Conservation (phyloP, 805 yeast genomes). For the Yamadazyma olivae region DNA sequence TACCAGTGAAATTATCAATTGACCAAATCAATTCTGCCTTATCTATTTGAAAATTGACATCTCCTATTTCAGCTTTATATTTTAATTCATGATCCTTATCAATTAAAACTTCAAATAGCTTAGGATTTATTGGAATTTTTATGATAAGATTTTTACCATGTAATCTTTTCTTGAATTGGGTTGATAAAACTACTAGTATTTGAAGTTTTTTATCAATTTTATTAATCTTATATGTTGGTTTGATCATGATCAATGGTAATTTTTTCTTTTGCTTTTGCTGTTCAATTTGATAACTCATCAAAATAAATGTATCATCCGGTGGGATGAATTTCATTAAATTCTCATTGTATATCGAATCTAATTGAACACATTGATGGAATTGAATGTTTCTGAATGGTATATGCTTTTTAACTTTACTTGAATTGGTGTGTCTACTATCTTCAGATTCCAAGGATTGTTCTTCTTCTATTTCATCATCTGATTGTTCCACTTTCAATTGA, state of each 20-base stretch:
- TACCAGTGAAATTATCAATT: conserved; percentile 65
- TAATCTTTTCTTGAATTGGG: conserved; percentile 33
- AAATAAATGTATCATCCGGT: conserved; percentile 58
- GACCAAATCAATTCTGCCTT: conserved; percentile 71
- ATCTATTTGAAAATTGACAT: conserved; percentile 69
- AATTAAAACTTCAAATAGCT: conserved; percentile 20
- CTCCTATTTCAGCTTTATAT: conserved; percentile 71
- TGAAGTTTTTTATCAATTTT: conserved; percentile 23
- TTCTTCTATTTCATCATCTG: conserved; percentile 9
- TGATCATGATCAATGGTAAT: conserved; percentile 43
- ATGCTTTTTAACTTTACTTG: conserved; percentile 6
- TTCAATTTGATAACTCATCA: conserved; percentile 41
- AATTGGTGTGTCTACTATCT: background rate
- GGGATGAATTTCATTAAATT: conserved; percentile 79
- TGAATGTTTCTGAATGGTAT: conserved; percentile 38
- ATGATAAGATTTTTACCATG: conserved; percentile 30
- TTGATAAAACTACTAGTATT: conserved; percentile 30
- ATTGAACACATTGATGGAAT: conserved; percentile 68
- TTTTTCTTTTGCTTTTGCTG: conserved; percentile 34
- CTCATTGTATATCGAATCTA: conserved; percentile 61
- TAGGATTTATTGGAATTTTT: conserved; percentile 33
- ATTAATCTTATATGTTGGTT: conserved; percentile 30
- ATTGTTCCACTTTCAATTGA: conserved; percentile 5
- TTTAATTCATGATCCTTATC: conserved; percentile 41
- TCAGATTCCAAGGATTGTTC: conserved; percentile 6